Evolutionary conservation across 208 protist species (phyloP).

Genomic region (Strigomonas oncopelti): DNA sequence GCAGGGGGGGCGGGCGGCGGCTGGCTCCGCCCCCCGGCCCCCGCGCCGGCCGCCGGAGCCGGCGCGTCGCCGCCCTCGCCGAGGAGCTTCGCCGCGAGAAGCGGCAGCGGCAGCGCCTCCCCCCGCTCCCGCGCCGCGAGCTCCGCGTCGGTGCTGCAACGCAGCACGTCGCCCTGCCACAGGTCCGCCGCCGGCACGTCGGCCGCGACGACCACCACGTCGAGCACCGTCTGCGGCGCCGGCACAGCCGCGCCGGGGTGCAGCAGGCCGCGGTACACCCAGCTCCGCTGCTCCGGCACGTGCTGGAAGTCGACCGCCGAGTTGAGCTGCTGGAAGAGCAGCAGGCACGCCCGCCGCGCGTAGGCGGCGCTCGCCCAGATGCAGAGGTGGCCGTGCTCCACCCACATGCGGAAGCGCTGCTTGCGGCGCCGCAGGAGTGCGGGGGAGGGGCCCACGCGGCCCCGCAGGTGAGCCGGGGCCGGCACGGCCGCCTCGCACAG

Average conservation of each 20-base stretch:
- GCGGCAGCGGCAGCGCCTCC: slow-evolving; percentile 23
- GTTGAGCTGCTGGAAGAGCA: slow-evolving; percentile 70
- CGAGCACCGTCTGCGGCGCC: slow-evolving; percentile 31
- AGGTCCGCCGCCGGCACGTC: slow-evolving; percentile 50
- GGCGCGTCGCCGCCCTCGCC: background rate
- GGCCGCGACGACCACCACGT: slow-evolving; percentile 57
- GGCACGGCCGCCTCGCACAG: background rate
- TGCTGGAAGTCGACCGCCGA: slow-evolving; percentile 51
- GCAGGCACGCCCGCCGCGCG: slow-evolving; percentile 60
- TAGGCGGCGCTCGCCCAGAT: slow-evolving; percentile 72
- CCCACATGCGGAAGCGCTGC: slow-evolving; percentile 68
- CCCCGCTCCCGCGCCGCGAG: slow-evolving; percentile 13
- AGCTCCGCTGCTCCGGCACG: slow-evolving; percentile 51
- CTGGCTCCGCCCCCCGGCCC: background rate
- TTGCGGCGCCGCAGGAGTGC: slow-evolving; percentile 44
- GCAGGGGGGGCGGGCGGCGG: background rate
- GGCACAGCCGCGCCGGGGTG: slow-evolving; percentile 40
- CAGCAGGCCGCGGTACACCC: slow-evolving; percentile 61
- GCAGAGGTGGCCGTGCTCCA: slow-evolving; percentile 67
- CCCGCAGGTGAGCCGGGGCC: background rate
- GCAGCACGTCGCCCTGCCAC: slow-evolving; percentile 73
- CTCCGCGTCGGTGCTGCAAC: slow-evolving; percentile 60
- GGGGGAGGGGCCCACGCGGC: slow-evolving; percentile 9
- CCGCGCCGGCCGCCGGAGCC: background rate
- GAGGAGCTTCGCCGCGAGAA: slow-evolving; percentile 2